Evolutionary conservation across 2,329 filamentous ascomycete genomes (phyloP), one percentile per base, ranked within the genome.

Genomic region (Raffaelea ambrosiae): DNA sequence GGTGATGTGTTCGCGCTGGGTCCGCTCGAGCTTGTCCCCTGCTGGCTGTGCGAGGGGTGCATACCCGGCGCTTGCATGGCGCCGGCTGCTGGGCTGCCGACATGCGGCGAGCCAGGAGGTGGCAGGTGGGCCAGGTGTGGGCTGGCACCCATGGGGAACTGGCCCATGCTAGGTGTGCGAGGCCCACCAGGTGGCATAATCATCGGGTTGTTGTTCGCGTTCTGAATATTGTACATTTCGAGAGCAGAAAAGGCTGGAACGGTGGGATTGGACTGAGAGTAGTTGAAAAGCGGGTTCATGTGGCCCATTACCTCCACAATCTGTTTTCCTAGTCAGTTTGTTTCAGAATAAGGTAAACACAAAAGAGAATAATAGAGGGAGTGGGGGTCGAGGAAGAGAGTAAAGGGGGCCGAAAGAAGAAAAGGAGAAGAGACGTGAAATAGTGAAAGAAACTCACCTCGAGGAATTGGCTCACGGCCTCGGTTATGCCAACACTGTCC

Each of bases 1-100:
- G 79, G 79, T 29, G 77, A 81, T 5, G 81, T 84, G 63, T 83
- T 84, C 48, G 81, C 79, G 58, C 79, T 84, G 7, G 79, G 79
- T 2, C 79, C 81, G 59, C 77, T 80, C 10, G 80, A 83, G 60
- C 69, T 79, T 29, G 80, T 82, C 36, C 81, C 81, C 59, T 84
- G 81, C 60, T 84, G 81, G 59, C 80, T 84, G 53, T 79, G 77
- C 60, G 84, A 80, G 51, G 80, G 67, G 60, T 81, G 77, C 81
- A 84, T 84, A 52, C 71, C 71, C 20, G 80, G 80, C 45, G 79
- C 77, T 61, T 81, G 77, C 72, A 83, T 81, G 46, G 75, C 70
- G 16, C 75, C 78, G 14, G 76, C 73, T 18, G 77, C 79, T 9
- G 81, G 81, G 59, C 78, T 83, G 47, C 77, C 73, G 40, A 75